A percentile compares a stretch with the other conserved stretches of the same genome.
Evolutionary conservation across 371 early-diverging fungal species (phyloP).

Genomic region (Globomyces sp.): DNA sequence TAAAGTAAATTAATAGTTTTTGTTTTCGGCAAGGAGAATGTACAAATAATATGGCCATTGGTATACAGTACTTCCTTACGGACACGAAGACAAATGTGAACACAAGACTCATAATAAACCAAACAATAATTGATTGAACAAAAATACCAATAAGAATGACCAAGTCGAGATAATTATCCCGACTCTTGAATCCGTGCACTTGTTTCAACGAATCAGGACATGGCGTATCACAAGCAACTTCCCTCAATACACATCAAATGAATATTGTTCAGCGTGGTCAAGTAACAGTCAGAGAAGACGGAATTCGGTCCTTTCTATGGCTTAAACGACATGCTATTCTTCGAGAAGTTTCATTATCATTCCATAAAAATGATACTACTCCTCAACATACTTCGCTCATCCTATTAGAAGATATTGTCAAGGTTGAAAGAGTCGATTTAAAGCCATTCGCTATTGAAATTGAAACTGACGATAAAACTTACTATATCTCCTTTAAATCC

Average conservation of each 20-base stretch:
- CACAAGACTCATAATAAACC: not conserved
- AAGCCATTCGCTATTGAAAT: slow-evolving; percentile 28
- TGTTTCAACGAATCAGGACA: not conserved
- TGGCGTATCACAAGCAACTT: not conserved
- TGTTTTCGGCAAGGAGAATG: too few species aligned
- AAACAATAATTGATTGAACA: not conserved
- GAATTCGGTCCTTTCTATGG: slow-evolving; percentile 88
- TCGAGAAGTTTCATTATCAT: slow-evolving; percentile 88
- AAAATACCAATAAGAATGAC: not conserved
- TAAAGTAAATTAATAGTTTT: not conserved
- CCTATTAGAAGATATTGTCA: slow-evolving; percentile 20
- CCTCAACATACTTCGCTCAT: slow-evolving; percentile 56
- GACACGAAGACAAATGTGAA: not conserved
- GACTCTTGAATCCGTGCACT: slow-evolving; percentile 1
- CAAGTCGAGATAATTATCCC: slow-evolving; percentile 4
- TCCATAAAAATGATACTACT: slow-evolving; percentile 69
- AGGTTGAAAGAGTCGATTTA: slow-evolving; percentile 21
- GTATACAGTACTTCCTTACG: too few species aligned
- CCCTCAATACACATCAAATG: too few species aligned
- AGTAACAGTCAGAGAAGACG: slow-evolving; percentile 84
- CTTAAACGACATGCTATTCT: slow-evolving; percentile 87
- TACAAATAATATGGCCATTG: too few species aligned
- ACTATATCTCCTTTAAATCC: slow-evolving; percentile 23
- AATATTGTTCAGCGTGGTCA: slow-evolving; percentile 53
- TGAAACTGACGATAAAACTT: slow-evolving; percentile 21